phyloP scores from a whole-genome alignment of 495 filamentous ascomycete species.

The Tuber calosporum region DNA sequence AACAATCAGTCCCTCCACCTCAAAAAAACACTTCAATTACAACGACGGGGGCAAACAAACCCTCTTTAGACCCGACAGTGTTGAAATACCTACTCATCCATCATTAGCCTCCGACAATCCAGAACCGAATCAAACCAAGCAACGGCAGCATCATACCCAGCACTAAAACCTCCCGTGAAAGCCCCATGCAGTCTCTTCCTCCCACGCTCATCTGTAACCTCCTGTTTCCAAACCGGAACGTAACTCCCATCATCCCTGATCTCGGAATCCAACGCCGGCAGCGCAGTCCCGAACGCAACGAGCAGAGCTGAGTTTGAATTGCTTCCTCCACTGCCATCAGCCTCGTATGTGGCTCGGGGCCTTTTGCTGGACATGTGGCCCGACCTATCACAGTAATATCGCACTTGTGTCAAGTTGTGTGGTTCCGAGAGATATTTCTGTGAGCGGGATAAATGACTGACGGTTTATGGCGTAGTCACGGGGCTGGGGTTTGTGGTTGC shows the following conservation, averaged over 20 bases:
- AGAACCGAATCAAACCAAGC: slow-evolving; percentile 6
- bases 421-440: neutral
- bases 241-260: slow-evolving; percentile 88
- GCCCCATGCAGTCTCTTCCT: slow-evolving; percentile 89
- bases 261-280: slow-evolving; percentile 71
- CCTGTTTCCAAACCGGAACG: slow-evolving; percentile 93
- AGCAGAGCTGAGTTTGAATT: slow-evolving; percentile 68
- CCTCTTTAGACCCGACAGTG: slow-evolving; percentile 95
- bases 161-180: slow-evolving; percentile 94
- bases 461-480: neutral
- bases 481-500: neutral
- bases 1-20: neutral
- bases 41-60: slow-evolving; percentile 17
- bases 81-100: slow-evolving; percentile 73
- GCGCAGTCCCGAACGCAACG: slow-evolving; percentile 74
- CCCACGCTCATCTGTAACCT: slow-evolving; percentile 87
- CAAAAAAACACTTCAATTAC: slow-evolving; percentile 8
- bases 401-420: slow-evolving; percentile 2
- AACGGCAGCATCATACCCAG: slow-evolving; percentile 58
- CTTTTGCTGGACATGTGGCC: slow-evolving; percentile 69
- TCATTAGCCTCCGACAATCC: neutral
- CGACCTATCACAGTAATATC: neutral
- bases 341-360: slow-evolving; percentile 67
- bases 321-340: slow-evolving; percentile 49
- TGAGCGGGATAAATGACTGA: neutral